phyloP scores from a whole-genome alignment of 2,329 filamentous ascomycete genomes.

The Boeremia lycopersici region DNA sequence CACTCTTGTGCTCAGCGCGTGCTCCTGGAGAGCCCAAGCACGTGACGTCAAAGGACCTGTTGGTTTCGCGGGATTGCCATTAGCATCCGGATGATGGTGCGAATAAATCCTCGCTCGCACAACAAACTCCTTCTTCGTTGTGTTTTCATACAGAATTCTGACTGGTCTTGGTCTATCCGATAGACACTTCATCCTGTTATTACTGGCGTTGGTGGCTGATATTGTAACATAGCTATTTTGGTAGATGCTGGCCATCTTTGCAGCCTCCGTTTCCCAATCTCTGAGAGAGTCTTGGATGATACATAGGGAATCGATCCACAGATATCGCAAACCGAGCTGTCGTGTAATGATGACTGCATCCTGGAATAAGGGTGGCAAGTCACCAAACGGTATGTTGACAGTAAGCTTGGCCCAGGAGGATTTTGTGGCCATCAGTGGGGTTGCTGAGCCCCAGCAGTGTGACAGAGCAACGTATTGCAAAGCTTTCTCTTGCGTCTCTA shows the following conservation, averaged over 20 bases:
- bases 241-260: conserved; percentile 45
- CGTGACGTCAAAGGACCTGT: conserved; percentile 35
- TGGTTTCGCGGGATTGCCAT: conserved; percentile 31
- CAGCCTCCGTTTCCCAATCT: conserved; percentile 44
- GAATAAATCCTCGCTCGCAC: conserved; percentile 34
- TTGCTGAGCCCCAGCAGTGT: conserved; percentile 41
- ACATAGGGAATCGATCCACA: conserved; percentile 46
- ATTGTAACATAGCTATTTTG: conserved; percentile 43
- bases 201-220: conserved; percentile 32
- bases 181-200: conserved; percentile 30
- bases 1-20: conserved; percentile 40
- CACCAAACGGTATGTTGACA: conserved; percentile 34
- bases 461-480: conserved; percentile 40
- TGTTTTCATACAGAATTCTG: conserved; percentile 35
- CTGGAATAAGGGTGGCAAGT: conserved; percentile 32
- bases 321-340: conserved; percentile 39
- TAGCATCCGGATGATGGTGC: conserved; percentile 35
- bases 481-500: conserved; percentile 37
- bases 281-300: conserved; percentile 42
- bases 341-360: conserved; percentile 42
- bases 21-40: conserved; percentile 44
- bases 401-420: conserved; percentile 34
- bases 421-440: conserved; percentile 35
- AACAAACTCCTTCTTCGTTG: conserved; percentile 29
- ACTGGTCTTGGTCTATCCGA: conserved; percentile 33